phyloP scores from a whole-genome alignment of 2,329 filamentous ascomycete species.

The Aspergillus sp. region DNA sequence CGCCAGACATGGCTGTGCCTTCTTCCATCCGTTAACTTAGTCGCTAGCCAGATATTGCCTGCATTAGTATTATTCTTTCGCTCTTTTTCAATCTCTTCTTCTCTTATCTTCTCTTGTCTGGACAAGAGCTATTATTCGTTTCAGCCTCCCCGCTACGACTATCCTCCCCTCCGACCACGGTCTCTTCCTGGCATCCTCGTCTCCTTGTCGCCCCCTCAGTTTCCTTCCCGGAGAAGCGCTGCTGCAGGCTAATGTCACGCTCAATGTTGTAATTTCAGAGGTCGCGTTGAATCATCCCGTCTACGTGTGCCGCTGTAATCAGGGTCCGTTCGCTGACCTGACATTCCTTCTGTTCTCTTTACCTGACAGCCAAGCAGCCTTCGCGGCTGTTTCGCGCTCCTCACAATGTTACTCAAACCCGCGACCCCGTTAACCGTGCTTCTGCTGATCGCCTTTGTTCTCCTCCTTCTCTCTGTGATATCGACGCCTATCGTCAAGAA shows the following conservation, averaged over 20 bases:
- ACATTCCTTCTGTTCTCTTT: neutral
- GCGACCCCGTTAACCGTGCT: slow-evolving; percentile 87
- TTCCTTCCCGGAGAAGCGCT: slow-evolving; percentile 7
- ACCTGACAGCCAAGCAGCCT: neutral
- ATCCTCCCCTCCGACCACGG: neutral
- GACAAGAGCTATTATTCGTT: slow-evolving; percentile 10
- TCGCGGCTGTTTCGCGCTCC: slow-evolving; percentile 17
- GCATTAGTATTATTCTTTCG: slow-evolving; percentile 6
- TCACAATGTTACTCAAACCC: slow-evolving; percentile 75
- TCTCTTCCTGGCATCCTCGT: neutral
- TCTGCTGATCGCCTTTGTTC: slow-evolving; percentile 78
- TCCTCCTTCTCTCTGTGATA: slow-evolving; percentile 83
- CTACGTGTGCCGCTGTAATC: slow-evolving; percentile 13
- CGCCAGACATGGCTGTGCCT: slow-evolving; percentile 2
- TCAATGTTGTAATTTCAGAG: slow-evolving; percentile 12
- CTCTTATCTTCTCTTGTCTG: slow-evolving; percentile 11
- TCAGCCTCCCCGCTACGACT: neutral
- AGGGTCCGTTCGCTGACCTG: neutral
- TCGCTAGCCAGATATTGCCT: slow-evolving; percentile 10
- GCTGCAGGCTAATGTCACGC: slow-evolving; percentile 8
- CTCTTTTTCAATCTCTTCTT: neutral
- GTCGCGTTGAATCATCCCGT: neutral
- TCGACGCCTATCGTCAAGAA: slow-evolving; percentile 84
- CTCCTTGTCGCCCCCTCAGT: neutral
- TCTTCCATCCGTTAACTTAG: slow-evolving; percentile 2